Conservation (phyloP, 2,329 filamentous ascomycete genomes). For the Chalara sp. region DNA sequence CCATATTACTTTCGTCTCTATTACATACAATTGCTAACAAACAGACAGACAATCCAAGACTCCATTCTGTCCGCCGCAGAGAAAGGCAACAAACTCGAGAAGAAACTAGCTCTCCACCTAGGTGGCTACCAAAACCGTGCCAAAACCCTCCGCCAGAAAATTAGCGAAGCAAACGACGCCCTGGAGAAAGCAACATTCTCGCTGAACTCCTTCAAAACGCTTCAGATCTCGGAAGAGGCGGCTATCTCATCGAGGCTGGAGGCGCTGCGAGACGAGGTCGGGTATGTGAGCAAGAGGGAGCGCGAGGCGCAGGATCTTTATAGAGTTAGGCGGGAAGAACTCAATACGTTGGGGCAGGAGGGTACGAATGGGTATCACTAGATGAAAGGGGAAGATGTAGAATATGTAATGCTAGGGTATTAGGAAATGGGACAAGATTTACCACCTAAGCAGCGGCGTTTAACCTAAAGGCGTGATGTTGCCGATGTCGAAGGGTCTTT, state of each 20-base stretch:
- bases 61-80: constrained; percentile 69
- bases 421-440: too few relatives aligned
- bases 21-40: constrained; percentile 12
- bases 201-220: constrained; percentile 65
- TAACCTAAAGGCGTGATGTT: too few relatives aligned
- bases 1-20: constrained; percentile 10
- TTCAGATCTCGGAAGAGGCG: constrained; percentile 74
- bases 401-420: too few relatives aligned
- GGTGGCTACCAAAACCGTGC: constrained; percentile 87
- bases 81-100: constrained; percentile 80
- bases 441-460: too few relatives aligned
- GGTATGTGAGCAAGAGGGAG: constrained; percentile 72
- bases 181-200: constrained; percentile 68
- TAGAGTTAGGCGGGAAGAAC: constrained; percentile 67
- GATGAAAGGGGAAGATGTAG: neutral
- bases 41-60: constrained; percentile 58
- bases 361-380: constrained; percentile 10
- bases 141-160: constrained; percentile 74
- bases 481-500: too few relatives aligned
- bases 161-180: constrained; percentile 65
- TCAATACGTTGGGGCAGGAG: constrained; percentile 48
- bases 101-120: constrained; percentile 81
- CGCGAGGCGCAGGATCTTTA: constrained; percentile 88
- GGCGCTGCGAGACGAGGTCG: constrained; percentile 73
- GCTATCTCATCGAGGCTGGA: constrained; percentile 68